Percentiles rank a stretch among this genome's conserved stretches.
These are phyloP conservation scores for Sclerotinia subarctica DNA, from an alignment of 2,329 filamentous ascomycete genomes.

Conservation along the genomic window DNA sequence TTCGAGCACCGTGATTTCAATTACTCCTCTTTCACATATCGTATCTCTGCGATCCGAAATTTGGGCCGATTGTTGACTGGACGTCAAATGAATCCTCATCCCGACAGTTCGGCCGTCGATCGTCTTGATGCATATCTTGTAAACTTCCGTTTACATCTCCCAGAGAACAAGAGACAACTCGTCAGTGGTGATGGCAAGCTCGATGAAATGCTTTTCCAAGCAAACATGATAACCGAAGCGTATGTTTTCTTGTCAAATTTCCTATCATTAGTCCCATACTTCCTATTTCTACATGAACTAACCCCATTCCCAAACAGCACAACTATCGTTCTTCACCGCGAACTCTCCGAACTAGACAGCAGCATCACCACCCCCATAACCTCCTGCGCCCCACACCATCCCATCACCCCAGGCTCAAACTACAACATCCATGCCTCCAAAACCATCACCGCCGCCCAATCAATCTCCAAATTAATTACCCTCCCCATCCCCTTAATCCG, in stretches of 20 bases:
- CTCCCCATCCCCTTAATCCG: constrained; percentile 68
- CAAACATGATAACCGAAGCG: constrained; percentile 69
- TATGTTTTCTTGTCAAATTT: constrained; percentile 23
- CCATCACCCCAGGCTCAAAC: constrained; percentile 29
- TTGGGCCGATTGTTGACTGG: constrained; percentile 70
- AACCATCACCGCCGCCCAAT: constrained; percentile 73
- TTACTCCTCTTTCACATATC: constrained; percentile 84
- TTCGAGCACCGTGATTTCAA: constrained; percentile 64
- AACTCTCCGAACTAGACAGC: constrained; percentile 70
- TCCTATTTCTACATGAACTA: neutral
- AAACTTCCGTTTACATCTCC: constrained; percentile 80
- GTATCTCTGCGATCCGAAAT: constrained; percentile 76
- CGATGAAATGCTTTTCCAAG: constrained; percentile 91
- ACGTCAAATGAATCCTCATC: constrained; percentile 44
- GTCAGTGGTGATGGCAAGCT: constrained; percentile 67
- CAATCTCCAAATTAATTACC: constrained; percentile 71
- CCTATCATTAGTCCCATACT: neutral
- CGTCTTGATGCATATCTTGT: constrained; percentile 55
- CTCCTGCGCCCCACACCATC: constrained; percentile 59
- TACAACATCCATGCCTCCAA: constrained; percentile 65
- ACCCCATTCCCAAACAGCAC: constrained; percentile 41
- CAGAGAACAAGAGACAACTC: constrained; percentile 66
- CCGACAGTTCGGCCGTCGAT: constrained; percentile 53
- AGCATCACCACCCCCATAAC: constrained; percentile 56
- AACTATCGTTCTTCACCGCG: constrained; percentile 75